Percentiles rank a stretch among this genome's conserved stretches.
These are phyloP conservation scores for Clausena lansium DNA, from an alignment of 345 rosid species.

Conservation along the genomic window DNA sequence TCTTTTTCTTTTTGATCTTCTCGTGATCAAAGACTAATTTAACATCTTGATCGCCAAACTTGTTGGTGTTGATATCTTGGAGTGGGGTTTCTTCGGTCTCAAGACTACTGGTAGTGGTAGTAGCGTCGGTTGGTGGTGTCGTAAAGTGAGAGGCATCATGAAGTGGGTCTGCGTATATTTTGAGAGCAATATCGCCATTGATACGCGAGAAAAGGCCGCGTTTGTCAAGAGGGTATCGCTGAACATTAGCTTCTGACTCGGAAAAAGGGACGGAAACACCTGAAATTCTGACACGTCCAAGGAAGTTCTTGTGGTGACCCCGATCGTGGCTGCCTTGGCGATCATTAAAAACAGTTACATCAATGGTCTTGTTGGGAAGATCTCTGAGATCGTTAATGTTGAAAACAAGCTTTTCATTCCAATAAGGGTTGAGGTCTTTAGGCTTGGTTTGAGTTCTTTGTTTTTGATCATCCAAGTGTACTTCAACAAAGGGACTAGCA, in stretches of 20 bases:
- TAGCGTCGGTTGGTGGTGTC: conserved; percentile 10
- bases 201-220: conserved; percentile 70
- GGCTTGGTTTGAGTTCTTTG: conserved; percentile 63
- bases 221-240: conserved; percentile 83
- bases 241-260: conserved; percentile 57
- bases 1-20: conserved; percentile 46
- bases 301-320: conserved; percentile 54
- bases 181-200: conserved; percentile 70
- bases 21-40: conserved; percentile 12
- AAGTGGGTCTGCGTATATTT: conserved; percentile 35
- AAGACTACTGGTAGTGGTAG: background rate
- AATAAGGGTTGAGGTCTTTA: conserved; percentile 67
- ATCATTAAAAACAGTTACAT: conserved; percentile 59
- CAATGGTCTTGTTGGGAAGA: conserved; percentile 46
- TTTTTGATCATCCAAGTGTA: conserved; percentile 52
- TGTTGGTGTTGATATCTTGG: conserved; percentile 30
- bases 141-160: conserved; percentile 17
- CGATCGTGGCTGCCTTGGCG: conserved; percentile 24
- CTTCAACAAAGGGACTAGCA: conserved; percentile 70
- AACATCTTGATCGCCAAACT: conserved; percentile 25
- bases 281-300: conserved; percentile 78
- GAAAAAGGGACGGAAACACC: conserved; percentile 56
- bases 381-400: conserved; percentile 36
- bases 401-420: conserved; percentile 75
- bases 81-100: conserved; percentile 27